Evolutionary conservation across 2,329 filamentous ascomycete species (phyloP), one percentile per base, ranked within the genome.

Genomic region (Colletotrichum orbiculare): DNA sequence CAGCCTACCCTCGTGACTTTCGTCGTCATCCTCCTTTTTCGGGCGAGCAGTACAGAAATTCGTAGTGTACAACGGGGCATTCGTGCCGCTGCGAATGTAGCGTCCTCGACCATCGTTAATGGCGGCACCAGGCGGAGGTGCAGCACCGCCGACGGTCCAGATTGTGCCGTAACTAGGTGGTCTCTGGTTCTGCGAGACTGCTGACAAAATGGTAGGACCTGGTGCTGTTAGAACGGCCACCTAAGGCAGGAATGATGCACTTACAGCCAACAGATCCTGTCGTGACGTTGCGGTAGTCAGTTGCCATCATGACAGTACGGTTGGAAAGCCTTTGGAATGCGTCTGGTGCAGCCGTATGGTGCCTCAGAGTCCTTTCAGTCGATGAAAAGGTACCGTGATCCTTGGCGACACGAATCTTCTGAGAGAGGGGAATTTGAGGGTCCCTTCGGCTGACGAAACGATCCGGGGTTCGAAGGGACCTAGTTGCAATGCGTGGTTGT

Each of bases 91-190:
- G 57, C 86, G 87, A n/a, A 92, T 73, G 54, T 89, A 77, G 34
- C 85, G 85, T 34, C 89, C 89, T 64, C 84, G 84, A 2, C 90
- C 91, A 75, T 90, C 83, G 50, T 89, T 80, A 17, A 90, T 79
- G 11, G 84, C 84, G 13, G 82, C 79, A 34, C 80, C 80, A 41
- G 37, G 46, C 8, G 81, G 79, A n/a, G 87, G 85, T 54, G 87
- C 85, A 9, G 87, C 73, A n/a, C 91, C 91, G 34, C 92, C 91
- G 10, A 96, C 88, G 15, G 88, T 87, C 93, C 92, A 97, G 15
- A 95, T 83, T 9, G 89, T 85, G 3, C 91, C 90, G 67, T 83
- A 79, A 74, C 91, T 94, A 66, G 87, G 80, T 73, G 89, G 82
- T 60, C 83, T 75, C 42, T 42, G 49, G 43, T 73, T 75, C 8